Evolutionary conservation across 371 early-diverging fungal genomes (phyloP).

Genomic region (Mucor plumbeus): DNA sequence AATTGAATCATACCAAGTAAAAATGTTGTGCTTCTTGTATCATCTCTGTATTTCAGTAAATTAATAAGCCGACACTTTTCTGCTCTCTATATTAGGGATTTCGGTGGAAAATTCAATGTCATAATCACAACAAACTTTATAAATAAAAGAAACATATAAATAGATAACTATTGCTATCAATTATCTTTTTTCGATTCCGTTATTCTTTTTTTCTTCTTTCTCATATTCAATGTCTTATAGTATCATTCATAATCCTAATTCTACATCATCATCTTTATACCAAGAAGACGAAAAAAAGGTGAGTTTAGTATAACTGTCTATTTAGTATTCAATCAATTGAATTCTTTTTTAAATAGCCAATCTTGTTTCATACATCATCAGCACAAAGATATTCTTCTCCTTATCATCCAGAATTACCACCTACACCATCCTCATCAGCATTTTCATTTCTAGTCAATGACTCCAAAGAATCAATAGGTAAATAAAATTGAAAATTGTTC

Average conservation of each 20-base stretch:
- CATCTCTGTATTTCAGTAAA: background rate
- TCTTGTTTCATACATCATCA: background rate
- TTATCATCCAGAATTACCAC: conserved; percentile 17
- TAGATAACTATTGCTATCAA: background rate
- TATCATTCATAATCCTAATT: background rate
- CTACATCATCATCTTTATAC: background rate
- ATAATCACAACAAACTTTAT: background rate
- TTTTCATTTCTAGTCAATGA: conserved; percentile 14
- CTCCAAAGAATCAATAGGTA: conserved; percentile 11
- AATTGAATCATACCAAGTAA: conserved; percentile 9
- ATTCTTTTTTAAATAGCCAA: background rate
- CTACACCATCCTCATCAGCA: conserved; percentile 22
- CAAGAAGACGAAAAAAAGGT: conserved; percentile 4
- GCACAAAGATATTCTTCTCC: background rate
- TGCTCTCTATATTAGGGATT: background rate
- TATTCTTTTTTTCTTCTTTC: background rate
- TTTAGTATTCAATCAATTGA: conserved; percentile 6
- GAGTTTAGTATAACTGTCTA: background rate
- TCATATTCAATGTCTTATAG: background rate
- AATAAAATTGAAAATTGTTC: background rate
- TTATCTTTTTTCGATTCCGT: background rate
- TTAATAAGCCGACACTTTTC: background rate
- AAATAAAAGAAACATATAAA: background rate
- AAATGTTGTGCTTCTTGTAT: conserved; percentile 4
- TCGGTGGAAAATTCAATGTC: background rate